Base-by-base conservation (phyloP, 495 filamentous ascomycete genomes). In the Penicillium fimorum region DNA sequence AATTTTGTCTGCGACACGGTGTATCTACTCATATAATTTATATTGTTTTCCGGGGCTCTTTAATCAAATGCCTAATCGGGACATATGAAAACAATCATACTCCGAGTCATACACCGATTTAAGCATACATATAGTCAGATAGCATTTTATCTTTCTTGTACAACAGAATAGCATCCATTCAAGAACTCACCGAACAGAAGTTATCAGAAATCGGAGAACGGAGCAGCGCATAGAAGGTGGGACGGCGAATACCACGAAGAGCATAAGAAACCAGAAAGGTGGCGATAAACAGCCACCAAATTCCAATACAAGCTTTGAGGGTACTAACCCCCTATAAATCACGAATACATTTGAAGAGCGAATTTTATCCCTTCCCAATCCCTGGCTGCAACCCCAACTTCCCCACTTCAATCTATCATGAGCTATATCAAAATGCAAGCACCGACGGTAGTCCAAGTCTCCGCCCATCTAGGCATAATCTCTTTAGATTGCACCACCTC, bases 391-490 rank as follows among this genome's bases (percentile, higher is more conserved):
- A 47, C n/a, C 2, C 22, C 15, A n/a, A 38, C 24, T 4, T n/a
- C 43, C 4, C 15, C 4, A 9, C n/a, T 37, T 24, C 20, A 42
- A 5, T 9, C 5, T 43, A 52, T 30, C 32, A 53, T 44, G 29
- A 43, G 9, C 27, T 33, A 45, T 24, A 53, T n/a, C 41, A 53
- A 53, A 24, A 54, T 54, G 52, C n/a, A 47, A 13, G 43, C 33
- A 4, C 47, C 52, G 5, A 44, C 42, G 9, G n/a, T 54, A 20
- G 29, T 54, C 43, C 8, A 46, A 20, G 32, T 33, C 15, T 33
- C 42, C 3, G 8, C 41, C 20, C 41, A 33, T 10, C 18, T 45
- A 9, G 30, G 35, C 25, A 17, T 35, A 6, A 33, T 53, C 3
- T 22, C 25, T 13, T 35, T 32, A 1, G 20, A 45, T 9, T 12